A percentile compares a stretch with the other conserved stretches of the same genome.
These are phyloP conservation scores for Astraeus odoratus DNA, from an alignment of 768 basidiomycete genomes.

Conservation along the genomic window DNA sequence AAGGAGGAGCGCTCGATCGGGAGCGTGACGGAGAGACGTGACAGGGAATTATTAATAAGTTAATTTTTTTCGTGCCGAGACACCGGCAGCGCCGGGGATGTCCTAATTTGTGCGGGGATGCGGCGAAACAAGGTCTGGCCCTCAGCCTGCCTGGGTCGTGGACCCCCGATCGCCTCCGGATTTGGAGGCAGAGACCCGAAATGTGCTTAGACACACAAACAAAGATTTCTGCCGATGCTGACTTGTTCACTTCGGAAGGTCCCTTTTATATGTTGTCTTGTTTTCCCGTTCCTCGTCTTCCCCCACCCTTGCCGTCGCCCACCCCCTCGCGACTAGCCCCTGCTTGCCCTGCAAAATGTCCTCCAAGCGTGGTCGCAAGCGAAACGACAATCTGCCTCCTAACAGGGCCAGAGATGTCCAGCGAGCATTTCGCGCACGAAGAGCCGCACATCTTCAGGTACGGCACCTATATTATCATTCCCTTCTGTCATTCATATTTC, in stretches of 20 bases:
- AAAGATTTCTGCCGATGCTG: slow-evolving; percentile 29
- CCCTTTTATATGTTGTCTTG: slow-evolving; percentile 34
- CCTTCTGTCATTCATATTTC: slow-evolving; percentile 30
- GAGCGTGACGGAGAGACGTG: not conserved
- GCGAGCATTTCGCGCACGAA: slow-evolving; percentile 80
- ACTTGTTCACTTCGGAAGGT: slow-evolving; percentile 23
- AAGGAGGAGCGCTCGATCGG: not conserved
- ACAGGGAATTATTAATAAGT: not conserved
- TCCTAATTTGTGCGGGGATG: slow-evolving; percentile 25
- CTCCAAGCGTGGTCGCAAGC: slow-evolving; percentile 81
- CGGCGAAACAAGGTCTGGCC: slow-evolving; percentile 25
- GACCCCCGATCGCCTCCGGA: slow-evolving; percentile 31
- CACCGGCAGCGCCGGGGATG: slow-evolving; percentile 20
- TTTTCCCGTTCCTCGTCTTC: slow-evolving; percentile 26
- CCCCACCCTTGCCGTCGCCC: slow-evolving; percentile 25
- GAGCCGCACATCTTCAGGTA: slow-evolving; percentile 83
- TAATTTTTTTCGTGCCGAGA: slow-evolving; percentile 4
- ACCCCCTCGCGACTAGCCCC: slow-evolving; percentile 7
- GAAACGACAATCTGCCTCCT: slow-evolving; percentile 58
- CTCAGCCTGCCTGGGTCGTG: slow-evolving; percentile 19
- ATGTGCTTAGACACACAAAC: slow-evolving; percentile 22
- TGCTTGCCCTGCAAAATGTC: slow-evolving; percentile 45
- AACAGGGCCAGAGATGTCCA: slow-evolving; percentile 82
- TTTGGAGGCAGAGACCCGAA: slow-evolving; percentile 24
- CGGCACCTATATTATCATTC: slow-evolving; percentile 24